These are phyloP conservation scores for Stereum hirsutum DNA, from an alignment of 1,284 basidiomycete genomes.

Conservation along the genomic window DNA sequence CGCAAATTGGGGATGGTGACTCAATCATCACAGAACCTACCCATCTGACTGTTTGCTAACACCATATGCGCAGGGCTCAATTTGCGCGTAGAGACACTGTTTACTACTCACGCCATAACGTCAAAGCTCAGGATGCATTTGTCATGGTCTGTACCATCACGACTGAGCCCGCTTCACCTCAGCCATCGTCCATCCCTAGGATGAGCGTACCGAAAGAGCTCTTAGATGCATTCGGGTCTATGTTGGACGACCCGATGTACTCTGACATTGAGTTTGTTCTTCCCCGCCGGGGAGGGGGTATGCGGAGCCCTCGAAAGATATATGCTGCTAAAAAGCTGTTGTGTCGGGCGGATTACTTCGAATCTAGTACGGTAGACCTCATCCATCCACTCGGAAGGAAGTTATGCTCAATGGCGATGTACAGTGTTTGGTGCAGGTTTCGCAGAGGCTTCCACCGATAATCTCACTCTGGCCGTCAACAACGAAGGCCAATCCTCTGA, in stretches of 20 bases:
- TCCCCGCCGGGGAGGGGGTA: constrained; percentile 34
- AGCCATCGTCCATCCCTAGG: constrained; percentile 33
- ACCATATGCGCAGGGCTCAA: constrained; percentile 48
- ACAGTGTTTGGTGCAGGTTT: constrained; percentile 68
- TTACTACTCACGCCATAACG: constrained; percentile 50
- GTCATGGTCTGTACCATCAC: constrained; percentile 76
- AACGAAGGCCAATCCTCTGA: constrained; percentile 12
- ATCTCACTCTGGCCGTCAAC: constrained; percentile 11
- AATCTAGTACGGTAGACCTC: constrained; percentile 37
- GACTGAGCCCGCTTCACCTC: constrained; percentile 50
- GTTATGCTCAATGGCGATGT: not conserved
- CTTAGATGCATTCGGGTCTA: constrained; percentile 58
- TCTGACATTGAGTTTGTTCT: constrained; percentile 78
- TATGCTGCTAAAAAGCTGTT: constrained; percentile 64
- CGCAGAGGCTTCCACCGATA: constrained; percentile 34
- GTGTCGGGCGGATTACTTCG: constrained; percentile 69
- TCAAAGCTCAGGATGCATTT: constrained; percentile 57
- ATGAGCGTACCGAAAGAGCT: constrained; percentile 54
- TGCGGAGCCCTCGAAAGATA: constrained; percentile 36
- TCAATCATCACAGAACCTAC: not conserved
- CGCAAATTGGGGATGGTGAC: constrained; percentile 76
- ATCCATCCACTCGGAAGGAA: not conserved
- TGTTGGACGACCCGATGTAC: constrained; percentile 75
- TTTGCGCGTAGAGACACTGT: constrained; percentile 72
- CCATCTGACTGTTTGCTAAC: constrained; percentile 7